phyloP scores from a whole-genome alignment of 139 green algal genomes.

The Zygnema cylindricum region DNA sequence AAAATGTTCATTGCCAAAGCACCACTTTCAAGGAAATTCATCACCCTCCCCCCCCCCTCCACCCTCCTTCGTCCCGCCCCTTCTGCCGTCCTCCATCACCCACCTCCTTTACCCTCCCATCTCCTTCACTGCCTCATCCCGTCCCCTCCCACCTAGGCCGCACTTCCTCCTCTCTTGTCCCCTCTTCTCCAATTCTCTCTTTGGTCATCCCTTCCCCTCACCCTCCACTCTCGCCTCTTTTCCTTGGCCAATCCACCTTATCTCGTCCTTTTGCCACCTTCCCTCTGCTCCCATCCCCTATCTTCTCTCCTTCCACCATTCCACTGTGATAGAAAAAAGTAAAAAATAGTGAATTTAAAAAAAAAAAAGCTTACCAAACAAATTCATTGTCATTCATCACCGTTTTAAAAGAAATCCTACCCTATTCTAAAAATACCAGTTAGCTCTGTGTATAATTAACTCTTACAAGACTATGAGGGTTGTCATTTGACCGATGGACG shows the following conservation, averaged over 20 bases:
- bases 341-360: too few relatives aligned
- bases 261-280: not conserved
- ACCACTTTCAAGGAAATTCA: too few relatives aligned
- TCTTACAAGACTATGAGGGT: too few relatives aligned
- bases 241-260: not conserved
- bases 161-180: slow-evolving; percentile 1
- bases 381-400: too few relatives aligned
- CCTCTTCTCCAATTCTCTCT: not conserved
- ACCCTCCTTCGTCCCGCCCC: slow-evolving; percentile 13
- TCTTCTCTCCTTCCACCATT: not conserved
- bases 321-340: too few relatives aligned
- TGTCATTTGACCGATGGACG: too few relatives aligned
- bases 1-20: too few relatives aligned
- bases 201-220: not conserved
- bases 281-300: slow-evolving; percentile 9
- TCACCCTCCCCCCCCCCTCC: slow-evolving; percentile 23
- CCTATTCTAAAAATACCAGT: too few relatives aligned
- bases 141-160: slow-evolving; percentile 4
- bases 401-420: too few relatives aligned
- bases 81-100: not conserved
- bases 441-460: too few relatives aligned
- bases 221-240: slow-evolving; percentile 5
- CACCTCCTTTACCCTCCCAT: slow-evolving; percentile 4
- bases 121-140: slow-evolving; percentile 8
- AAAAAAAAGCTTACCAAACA: too few relatives aligned